Evolutionary conservation across 2,329 filamentous ascomycete genomes (phyloP).

Genomic region (Bipolaris gigantea): DNA sequence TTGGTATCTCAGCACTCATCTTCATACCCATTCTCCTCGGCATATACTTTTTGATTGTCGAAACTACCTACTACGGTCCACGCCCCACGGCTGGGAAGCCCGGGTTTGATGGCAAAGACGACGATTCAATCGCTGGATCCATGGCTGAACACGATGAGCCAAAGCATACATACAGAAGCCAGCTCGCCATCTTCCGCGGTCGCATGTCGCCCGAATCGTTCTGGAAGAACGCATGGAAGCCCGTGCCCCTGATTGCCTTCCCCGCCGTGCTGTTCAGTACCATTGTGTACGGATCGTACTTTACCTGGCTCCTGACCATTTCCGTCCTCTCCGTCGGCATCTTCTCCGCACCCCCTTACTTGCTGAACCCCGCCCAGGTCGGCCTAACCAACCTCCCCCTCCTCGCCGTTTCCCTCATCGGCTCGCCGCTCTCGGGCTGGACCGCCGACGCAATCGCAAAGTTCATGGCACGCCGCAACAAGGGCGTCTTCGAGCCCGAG

Average conservation of each 20-base stretch:
- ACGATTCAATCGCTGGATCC: conserved; percentile 19
- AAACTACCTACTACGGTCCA: conserved; percentile 45
- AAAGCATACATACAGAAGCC: conserved; percentile 26
- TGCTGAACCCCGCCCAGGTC: conserved; percentile 77
- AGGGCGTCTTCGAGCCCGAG: conserved; percentile 86
- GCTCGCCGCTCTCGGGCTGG: conserved; percentile 72
- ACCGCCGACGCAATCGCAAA: conserved; percentile 74
- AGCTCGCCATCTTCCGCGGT: conserved; percentile 35
- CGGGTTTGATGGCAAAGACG: conserved; percentile 28
- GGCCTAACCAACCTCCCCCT: conserved; percentile 78
- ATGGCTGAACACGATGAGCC: conserved; percentile 19
- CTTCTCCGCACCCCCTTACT: conserved; percentile 78
- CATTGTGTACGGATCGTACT: conserved; percentile 45
- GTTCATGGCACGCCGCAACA: conserved; percentile 72
- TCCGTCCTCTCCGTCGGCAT: conserved; percentile 86
- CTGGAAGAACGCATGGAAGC: conserved; percentile 48
- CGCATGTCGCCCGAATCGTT: conserved; percentile 36
- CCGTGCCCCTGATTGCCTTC: conserved; percentile 80
- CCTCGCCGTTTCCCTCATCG: conserved; percentile 77
- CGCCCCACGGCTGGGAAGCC: conserved; percentile 24
- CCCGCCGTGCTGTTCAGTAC: conserved; percentile 81
- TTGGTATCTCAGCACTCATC: conserved; percentile 49
- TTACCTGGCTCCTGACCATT: conserved; percentile 79
- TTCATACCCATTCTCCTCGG: conserved; percentile 47
- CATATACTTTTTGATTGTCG: conserved; percentile 52